Percentiles rank a stretch among this genome's conserved stretches.
These are phyloP conservation scores for Leptodontidium sp. DNA, from an alignment of 2,329 filamentous ascomycete genomes.

Conservation along the genomic window DNA sequence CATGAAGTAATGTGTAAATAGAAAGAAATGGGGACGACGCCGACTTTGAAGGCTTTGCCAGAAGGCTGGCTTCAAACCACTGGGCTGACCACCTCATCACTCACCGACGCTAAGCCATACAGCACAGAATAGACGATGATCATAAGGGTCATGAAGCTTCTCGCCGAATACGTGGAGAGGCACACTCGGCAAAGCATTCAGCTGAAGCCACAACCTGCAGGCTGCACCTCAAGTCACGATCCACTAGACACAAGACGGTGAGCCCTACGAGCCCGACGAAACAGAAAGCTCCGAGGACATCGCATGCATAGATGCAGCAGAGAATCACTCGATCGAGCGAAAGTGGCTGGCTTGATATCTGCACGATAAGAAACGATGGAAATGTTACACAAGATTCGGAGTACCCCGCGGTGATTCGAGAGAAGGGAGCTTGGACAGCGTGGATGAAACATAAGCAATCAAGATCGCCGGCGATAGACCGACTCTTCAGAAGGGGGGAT, in stretches of 20 bases:
- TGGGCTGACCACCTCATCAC: conserved; percentile 7
- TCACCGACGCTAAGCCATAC: not conserved
- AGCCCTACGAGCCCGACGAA: conserved; percentile 4
- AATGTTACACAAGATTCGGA: not conserved
- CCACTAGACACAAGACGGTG: not conserved
- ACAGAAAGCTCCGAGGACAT: not conserved
- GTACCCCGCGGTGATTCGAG: not conserved
- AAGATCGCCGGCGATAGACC: not conserved
- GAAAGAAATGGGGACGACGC: not conserved
- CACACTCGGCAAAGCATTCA: not conserved
- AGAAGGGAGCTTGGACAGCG: not conserved
- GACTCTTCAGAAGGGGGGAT: not conserved
- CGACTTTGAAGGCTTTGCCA: conserved; percentile 1
- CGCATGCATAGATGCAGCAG: conserved; percentile 2
- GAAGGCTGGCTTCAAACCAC: not conserved
- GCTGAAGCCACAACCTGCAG: conserved; percentile 22
- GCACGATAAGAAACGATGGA: not conserved
- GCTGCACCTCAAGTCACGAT: conserved; percentile 13
- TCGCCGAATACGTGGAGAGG: not conserved
- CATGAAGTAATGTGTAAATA: not conserved
- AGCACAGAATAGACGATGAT: not conserved
- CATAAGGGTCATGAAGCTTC: not conserved
- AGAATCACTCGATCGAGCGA: not conserved
- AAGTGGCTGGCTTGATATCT: conserved; percentile 1
- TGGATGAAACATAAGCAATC: conserved; percentile 5